Base-by-base conservation (phyloP, 768 basidiomycete species). In the Cystobasidium ongulense region DNA sequence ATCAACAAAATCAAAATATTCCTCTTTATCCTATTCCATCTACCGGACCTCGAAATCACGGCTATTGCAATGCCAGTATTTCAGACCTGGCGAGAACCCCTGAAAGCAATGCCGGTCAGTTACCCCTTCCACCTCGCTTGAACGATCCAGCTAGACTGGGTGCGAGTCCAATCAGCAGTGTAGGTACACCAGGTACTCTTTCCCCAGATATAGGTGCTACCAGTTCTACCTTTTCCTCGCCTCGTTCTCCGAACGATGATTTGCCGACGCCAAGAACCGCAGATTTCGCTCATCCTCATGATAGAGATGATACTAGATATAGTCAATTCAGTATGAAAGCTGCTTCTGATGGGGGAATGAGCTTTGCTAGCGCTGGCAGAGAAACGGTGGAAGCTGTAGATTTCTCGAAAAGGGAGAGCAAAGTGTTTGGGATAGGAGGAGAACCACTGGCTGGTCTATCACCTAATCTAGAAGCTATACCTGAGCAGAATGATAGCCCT, bases 221-320 rank as follows among this genome's bases (percentile, higher is more conserved):
- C 8, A 27, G 5, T 13, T 59, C 57, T 29, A 35, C 29, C 11
- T 59, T 59, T 21, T 59, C 57, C 25, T 59, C 57, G 27, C 65
- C 65, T 10, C 7, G 46, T 3, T 67, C 65, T 3, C 65, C 39
- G 7, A 50, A 50, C n/a, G 65, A 67, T 33, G 65, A 67, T 39
- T 18, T 67, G 17, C 65, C 65, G 11, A 67, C 65, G 17, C 65
- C 65, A 1, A 67, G 50, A 52, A 67, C 65, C 11, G 65, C 36
- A 29, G 65, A 67, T 33, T 67, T 67, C 38, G 35, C 23, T 13
- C 46, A 50, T 50, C 46, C 25, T 59, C 57, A 59, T 59, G 46
- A 50, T 39, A 17, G 39, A n/a, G 23, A 27, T 31, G 57, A 25
- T 31, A 67, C 52, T 67, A 41, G 65, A 33, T 33, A 41, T 29